phyloP scores from a whole-genome alignment of 1,139 yeast species.

The Sugiyamaella castrensis region DNA sequence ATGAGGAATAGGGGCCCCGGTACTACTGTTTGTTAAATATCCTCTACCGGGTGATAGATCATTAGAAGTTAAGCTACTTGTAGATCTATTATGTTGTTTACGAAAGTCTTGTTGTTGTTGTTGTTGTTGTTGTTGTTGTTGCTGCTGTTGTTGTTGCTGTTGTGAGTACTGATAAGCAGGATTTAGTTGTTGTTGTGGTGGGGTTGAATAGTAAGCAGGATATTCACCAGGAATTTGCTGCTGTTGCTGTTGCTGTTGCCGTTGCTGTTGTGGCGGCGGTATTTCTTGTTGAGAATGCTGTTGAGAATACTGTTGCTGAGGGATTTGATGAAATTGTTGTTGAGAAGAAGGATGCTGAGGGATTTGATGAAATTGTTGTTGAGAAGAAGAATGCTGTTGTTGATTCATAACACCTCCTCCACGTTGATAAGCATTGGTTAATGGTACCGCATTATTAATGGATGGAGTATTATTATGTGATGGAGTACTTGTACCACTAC shows the following conservation, averaged over 20 bases:
- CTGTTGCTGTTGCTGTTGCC: neutral
- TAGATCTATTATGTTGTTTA: conserved; percentile 10
- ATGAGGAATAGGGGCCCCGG: too few relatives aligned
- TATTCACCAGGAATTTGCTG: conserved; percentile 13
- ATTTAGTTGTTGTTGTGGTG: conserved; percentile 4
- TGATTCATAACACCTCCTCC: conserved; percentile 2
- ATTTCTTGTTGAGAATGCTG: conserved; percentile 15
- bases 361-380: conserved; percentile 23
- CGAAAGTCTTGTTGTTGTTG: neutral
- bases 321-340: conserved; percentile 17
- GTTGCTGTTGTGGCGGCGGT: conserved; percentile 1
- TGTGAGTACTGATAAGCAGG: neutral
- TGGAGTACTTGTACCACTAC: neutral
- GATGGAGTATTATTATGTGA: neutral
- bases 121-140: neutral
- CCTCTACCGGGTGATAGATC: neutral
- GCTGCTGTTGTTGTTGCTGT: neutral
- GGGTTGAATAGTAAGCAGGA: conserved; percentile 12
- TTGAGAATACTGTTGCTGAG: conserved; percentile 10
- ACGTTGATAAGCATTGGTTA: neutral
- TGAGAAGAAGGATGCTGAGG: conserved; percentile 13
- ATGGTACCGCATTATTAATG: neutral
- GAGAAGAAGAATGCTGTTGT: conserved; percentile 14
- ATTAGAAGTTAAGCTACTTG: conserved; percentile 3
- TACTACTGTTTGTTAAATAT: too few relatives aligned